Percentiles rank a stretch among this genome's conserved stretches.
These are phyloP conservation scores for Monosporascus sp. DNA, from an alignment of 2,329 filamentous ascomycete species.

Conservation along the genomic window DNA sequence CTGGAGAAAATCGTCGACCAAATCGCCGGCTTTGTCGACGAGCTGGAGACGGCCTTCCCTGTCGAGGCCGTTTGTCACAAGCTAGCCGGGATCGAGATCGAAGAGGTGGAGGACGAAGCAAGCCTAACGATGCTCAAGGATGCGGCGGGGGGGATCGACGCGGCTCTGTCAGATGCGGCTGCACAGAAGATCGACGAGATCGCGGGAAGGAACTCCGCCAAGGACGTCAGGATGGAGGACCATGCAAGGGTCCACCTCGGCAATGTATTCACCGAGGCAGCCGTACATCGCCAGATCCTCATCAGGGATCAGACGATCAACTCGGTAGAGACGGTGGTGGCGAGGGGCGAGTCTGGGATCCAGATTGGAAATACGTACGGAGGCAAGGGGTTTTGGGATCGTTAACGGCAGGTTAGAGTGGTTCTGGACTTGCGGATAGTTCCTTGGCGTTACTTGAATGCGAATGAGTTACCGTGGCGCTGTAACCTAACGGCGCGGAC, in stretches of 20 bases:
- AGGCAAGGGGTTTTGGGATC: too few species aligned
- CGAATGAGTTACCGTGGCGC: too few species aligned
- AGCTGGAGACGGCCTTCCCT: constrained; percentile 20
- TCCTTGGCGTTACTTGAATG: too few species aligned
- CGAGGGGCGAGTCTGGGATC: too few species aligned
- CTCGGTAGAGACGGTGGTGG: too few species aligned
- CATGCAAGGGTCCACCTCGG: constrained; percentile 3
- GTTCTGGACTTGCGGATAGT: too few species aligned
- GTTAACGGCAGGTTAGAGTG: too few species aligned
- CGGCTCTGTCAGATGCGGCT: neutral
- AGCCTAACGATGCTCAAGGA: constrained; percentile 11
- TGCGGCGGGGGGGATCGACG: constrained; percentile 3
- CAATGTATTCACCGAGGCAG: constrained; percentile 1
- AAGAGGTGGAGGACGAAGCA: constrained; percentile 14
- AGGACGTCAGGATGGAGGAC: neutral
- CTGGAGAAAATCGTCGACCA: constrained; percentile 16
- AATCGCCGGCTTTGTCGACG: constrained; percentile 17
- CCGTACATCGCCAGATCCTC: neutral
- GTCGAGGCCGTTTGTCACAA: constrained; percentile 7
- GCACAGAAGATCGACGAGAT: neutral
- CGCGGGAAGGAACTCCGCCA: constrained; percentile 1
- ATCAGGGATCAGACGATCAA: too few species aligned
- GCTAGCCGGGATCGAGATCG: constrained; percentile 16
- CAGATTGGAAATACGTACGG: too few species aligned
- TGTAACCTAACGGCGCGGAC: too few species aligned